These are phyloP conservation scores for Suillus occidentalis DNA, from an alignment of 768 basidiomycete genomes.

Conservation along the genomic window DNA sequence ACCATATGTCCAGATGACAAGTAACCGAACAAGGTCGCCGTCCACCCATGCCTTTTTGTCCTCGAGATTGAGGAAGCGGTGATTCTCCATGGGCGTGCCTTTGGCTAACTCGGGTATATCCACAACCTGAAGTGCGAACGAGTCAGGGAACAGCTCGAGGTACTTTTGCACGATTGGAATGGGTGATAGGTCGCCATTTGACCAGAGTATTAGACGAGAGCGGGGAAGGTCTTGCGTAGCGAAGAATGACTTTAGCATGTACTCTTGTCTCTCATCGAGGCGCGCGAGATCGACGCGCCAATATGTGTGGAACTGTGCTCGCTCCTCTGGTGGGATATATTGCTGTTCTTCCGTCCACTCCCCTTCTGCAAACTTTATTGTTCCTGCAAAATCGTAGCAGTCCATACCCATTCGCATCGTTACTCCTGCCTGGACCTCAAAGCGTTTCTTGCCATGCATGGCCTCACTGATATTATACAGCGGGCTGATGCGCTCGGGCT, in stretches of 20 bases:
- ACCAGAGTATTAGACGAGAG: slow-evolving; percentile 86
- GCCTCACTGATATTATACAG: slow-evolving; percentile 67
- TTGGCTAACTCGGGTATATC: slow-evolving; percentile 66
- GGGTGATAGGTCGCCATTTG: slow-evolving; percentile 71
- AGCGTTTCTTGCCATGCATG: slow-evolving; percentile 60
- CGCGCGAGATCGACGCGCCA: slow-evolving; percentile 87
- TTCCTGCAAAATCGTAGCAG: slow-evolving; percentile 91
- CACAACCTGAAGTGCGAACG: slow-evolving; percentile 67
- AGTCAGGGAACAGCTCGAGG: slow-evolving; percentile 60
- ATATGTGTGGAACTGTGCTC: slow-evolving; percentile 85
- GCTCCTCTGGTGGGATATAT: slow-evolving; percentile 39
- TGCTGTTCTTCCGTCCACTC: slow-evolving; percentile 5
- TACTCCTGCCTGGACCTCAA: slow-evolving; percentile 80
- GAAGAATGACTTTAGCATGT: slow-evolving; percentile 90
- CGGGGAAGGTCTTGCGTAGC: slow-evolving; percentile 76
- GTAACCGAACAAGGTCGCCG: slow-evolving; percentile 85
- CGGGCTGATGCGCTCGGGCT: slow-evolving; percentile 55
- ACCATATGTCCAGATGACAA: slow-evolving; percentile 86
- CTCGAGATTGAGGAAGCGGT: slow-evolving; percentile 52
- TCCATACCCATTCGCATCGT: slow-evolving; percentile 78
- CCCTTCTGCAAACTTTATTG: slow-evolving; percentile 45
- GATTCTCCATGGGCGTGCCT: slow-evolving; percentile 76
- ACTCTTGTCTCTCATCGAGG: slow-evolving; percentile 80
- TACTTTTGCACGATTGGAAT: slow-evolving; percentile 63
- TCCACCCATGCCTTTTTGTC: slow-evolving; percentile 93